Evolutionary conservation across 306 rosid genomes (phyloP), one percentile per base, ranked within the genome.

Genomic region (Vigna hirtella): DNA sequence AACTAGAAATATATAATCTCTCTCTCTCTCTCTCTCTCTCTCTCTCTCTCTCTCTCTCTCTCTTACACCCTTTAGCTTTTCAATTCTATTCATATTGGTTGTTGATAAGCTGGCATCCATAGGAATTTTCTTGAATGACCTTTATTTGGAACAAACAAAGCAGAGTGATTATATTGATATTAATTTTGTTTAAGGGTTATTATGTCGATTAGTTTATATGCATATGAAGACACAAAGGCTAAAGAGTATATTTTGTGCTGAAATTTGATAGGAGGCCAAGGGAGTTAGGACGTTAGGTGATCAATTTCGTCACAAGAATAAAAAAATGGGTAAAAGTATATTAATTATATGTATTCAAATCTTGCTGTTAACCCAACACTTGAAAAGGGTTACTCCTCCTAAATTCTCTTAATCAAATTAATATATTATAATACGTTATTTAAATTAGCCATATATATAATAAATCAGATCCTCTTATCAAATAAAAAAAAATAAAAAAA

Each of bases 201-300:
- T 13, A 78, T 78, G 13, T 56, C 40, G 72, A 69, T 63, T 81
- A 82, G 72, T 72, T 70, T 71, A 80, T 75, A 49, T 17, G 1
- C 5, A 12, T 48, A 66, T 69, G 74, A 77, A 45, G 85, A 80
- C 85, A 83, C 67, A 66, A 61, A 62, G 57, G 76, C 66, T 73
- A 61, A 68, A 80, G 83, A 73, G 59, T 80, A 56, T 80, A 56
- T 80, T 86, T 77, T 80, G 74, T 62, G 73, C 69, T 56, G 40
- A 77, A 57, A 73, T 80, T 4, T 86, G 61, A 83, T 83, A 80
- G 87, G 89, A 83, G 70, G 77, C 36, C 11, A 57, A 58, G 70
- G 83, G 81, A 80, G 89, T 80, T 79, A 82, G 86, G 84, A 55
- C 42, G 86, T 85, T 85, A 82, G 86, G 86, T 86, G 72, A 86